Conservation (phyloP, 1,284 basidiomycete genomes). For the Puccinia coronata region DNA sequence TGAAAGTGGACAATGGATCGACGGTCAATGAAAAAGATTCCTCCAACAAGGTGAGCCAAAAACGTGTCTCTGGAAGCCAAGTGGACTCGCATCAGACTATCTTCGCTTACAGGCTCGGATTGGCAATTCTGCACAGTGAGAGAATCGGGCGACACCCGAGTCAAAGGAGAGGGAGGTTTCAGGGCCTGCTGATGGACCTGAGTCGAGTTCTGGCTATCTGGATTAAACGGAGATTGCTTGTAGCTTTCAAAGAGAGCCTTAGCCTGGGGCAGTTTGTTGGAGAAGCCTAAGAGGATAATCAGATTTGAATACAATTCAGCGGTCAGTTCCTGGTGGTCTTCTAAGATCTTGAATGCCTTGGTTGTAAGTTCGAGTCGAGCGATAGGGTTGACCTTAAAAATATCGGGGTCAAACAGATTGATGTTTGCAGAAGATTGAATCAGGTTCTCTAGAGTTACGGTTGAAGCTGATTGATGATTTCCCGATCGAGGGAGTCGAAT, state of each 20-base stretch:
- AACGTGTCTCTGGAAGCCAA: constrained; percentile 34
- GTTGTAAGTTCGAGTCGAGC: constrained; percentile 35
- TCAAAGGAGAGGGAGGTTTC: constrained; percentile 4
- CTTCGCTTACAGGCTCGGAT: constrained; percentile 25
- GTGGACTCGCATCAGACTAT: constrained; percentile 38
- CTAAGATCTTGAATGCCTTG: constrained; percentile 34
- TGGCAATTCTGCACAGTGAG: background rate
- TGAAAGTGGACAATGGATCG: constrained; percentile 1
- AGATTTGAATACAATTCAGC: constrained; percentile 31
- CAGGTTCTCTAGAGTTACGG: constrained; percentile 31
- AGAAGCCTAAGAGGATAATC: constrained; percentile 20
- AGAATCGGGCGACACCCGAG: background rate
- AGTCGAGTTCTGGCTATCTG: background rate
- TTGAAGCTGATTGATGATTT: constrained; percentile 38
- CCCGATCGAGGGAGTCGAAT: constrained; percentile 29
- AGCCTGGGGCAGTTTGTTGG: constrained; percentile 20
- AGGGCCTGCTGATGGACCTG: constrained; percentile 11
- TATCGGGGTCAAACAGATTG: background rate
- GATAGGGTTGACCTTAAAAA: background rate
- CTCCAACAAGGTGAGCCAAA: constrained; percentile 43
- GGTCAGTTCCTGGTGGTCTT: constrained; percentile 26
- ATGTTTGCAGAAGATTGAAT: constrained; percentile 30
- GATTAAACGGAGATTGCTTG: constrained; percentile 18
- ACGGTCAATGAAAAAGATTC: background rate
- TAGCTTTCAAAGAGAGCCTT: constrained; percentile 40